These are phyloP conservation scores for Aspergillus sp. DNA, from an alignment of 2,329 filamentous ascomycete genomes.

Conservation along the genomic window DNA sequence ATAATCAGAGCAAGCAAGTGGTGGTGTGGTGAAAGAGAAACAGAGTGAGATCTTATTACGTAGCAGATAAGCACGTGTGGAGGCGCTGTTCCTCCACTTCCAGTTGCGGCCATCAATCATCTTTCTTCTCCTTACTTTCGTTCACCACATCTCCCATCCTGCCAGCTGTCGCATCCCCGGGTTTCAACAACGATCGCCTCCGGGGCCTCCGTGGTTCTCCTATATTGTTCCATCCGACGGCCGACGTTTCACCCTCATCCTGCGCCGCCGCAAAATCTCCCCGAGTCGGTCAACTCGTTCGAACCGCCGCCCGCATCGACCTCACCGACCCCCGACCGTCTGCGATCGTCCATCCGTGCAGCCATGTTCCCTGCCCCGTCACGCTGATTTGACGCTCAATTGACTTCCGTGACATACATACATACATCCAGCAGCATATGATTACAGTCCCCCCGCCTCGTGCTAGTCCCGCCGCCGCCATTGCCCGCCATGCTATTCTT, in stretches of 20 bases:
- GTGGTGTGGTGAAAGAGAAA: too few species aligned
- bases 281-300: background rate
- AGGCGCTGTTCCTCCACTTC: background rate
- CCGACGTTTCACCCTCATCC: background rate
- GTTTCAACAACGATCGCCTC: background rate
- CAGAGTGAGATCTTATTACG: background rate
- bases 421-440: background rate
- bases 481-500: slow-evolving; percentile 35
- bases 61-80: background rate
- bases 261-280: background rate
- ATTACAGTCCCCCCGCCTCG: background rate
- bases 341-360: slow-evolving; percentile 6
- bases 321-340: slow-evolving; percentile 5
- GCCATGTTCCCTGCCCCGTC: slow-evolving; percentile 6
- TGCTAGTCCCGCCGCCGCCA: slow-evolving; percentile 1
- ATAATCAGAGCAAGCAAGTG: too few species aligned
- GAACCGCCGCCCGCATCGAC: background rate
- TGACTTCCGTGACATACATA: background rate
- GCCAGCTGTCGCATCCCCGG: slow-evolving; percentile 1
- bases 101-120: background rate
- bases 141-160: background rate
- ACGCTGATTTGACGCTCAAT: slow-evolving; percentile 2
- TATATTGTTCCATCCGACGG: background rate
- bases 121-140: background rate
- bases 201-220: background rate